These are phyloP conservation scores for Coemansia sp. DNA, from an alignment of 192 early-diverging fungal species.

Conservation along the genomic window DNA sequence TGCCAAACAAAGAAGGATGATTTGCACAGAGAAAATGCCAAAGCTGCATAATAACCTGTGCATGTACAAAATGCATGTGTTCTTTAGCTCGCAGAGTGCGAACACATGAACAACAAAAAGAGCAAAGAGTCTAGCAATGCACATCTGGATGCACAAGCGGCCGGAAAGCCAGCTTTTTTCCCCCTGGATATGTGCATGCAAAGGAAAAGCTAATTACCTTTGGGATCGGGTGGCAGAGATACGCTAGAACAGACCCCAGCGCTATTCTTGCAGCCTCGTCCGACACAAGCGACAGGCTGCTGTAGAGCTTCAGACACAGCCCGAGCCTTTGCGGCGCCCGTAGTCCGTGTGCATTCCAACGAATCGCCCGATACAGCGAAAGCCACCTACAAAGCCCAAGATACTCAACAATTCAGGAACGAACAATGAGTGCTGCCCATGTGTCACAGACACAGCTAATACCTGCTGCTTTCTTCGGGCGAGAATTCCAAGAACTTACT, in stretches of 20 bases:
- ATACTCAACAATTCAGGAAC: not conserved
- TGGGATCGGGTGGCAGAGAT: constrained; percentile 41
- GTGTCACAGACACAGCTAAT: too few relatives aligned
- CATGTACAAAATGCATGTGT: not conserved
- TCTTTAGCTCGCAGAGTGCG: not conserved
- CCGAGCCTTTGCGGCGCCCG: constrained; percentile 38
- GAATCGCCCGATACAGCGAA: constrained; percentile 41
- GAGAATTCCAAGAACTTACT: constrained; percentile 15
- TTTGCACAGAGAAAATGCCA: constrained; percentile 3
- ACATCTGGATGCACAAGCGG: not conserved
- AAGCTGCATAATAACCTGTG: constrained; percentile 10
- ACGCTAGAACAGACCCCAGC: constrained; percentile 33
- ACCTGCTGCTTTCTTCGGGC: too few relatives aligned
- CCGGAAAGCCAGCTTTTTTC: not conserved
- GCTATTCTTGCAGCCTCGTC: constrained; percentile 26
- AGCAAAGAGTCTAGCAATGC: constrained; percentile 12
- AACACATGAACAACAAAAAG: not conserved
- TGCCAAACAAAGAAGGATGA: not conserved
- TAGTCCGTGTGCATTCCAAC: constrained; percentile 43
- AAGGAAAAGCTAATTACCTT: constrained; percentile 23
- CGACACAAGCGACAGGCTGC: constrained; percentile 43
- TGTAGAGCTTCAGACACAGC: constrained; percentile 53
- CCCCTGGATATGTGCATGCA: not conserved
- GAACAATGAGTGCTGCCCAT: not conserved
- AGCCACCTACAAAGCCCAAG: constrained; percentile 31